Conservation (phyloP, 805 yeast genomes). For the Candida glaebosa region DNA sequence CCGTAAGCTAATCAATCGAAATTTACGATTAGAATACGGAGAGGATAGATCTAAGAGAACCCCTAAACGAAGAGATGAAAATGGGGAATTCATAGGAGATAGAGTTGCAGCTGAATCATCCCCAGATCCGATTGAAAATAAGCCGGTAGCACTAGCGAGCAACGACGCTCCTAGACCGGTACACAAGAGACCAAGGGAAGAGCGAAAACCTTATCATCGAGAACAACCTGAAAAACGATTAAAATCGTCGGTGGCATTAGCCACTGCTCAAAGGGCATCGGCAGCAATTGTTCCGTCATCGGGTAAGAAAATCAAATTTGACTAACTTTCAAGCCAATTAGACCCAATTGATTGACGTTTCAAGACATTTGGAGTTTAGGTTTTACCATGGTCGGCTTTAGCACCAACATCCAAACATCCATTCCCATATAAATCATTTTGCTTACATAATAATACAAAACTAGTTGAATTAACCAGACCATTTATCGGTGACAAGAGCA, state of each 20-base stretch:
- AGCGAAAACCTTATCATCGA: conserved; percentile 14
- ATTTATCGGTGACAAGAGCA: no score
- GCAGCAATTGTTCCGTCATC: conserved; percentile 84
- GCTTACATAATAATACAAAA: conserved; percentile 2
- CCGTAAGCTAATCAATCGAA: conserved; percentile 66
- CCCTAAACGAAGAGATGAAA: conserved; percentile 37
- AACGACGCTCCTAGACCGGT: conserved; percentile 1
- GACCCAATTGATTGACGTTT: no score
- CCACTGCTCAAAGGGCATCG: conserved; percentile 83
- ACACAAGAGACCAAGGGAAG: conserved; percentile 6
- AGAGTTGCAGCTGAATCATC: conserved; percentile 3
- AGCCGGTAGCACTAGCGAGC: conserved; percentile 6
- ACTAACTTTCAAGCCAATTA: no score
- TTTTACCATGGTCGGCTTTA: conserved; percentile 5
- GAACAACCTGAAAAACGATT: conserved; percentile 40
- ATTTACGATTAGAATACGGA: conserved; percentile 84
- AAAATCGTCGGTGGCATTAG: conserved; percentile 81
- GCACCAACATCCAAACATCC: no score
- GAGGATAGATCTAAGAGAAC: conserved; percentile 86
- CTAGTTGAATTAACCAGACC: no score
- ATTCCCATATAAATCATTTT: conserved; percentile 1
- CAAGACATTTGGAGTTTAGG: no score
- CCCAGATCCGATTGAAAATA: not conserved
- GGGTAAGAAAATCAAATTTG: conserved; percentile 83
- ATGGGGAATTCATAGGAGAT: conserved; percentile 16